Conservation (phyloP, 768 basidiomycete species). For the Strobilomyces echinocephalus region DNA sequence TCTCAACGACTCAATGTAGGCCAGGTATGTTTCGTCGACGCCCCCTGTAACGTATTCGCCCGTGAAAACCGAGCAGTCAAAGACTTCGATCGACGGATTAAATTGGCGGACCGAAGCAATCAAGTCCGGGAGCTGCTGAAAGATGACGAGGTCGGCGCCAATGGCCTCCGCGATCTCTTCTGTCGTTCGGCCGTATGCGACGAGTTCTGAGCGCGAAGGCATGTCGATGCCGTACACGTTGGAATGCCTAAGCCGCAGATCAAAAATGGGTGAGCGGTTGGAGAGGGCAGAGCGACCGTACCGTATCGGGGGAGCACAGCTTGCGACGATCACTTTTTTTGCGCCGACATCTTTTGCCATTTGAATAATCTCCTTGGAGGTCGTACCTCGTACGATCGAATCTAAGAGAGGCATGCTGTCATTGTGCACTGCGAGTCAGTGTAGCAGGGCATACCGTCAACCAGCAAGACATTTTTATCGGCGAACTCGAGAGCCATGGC, state of each 20-base stretch:
- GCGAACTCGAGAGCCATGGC: slow-evolving; percentile 98
- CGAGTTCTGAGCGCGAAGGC: slow-evolving; percentile 92
- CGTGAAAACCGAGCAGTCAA: slow-evolving; percentile 98
- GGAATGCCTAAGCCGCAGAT: slow-evolving; percentile 50
- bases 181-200: slow-evolving; percentile 73
- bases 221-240: slow-evolving; percentile 99
- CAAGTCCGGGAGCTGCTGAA: slow-evolving; percentile 88
- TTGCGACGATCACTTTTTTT: slow-evolving; percentile 91
- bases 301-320: slow-evolving; percentile 96
- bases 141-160: slow-evolving; percentile 94
- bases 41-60: slow-evolving; percentile 96
- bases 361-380: slow-evolving; percentile 96
- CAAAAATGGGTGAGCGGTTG: neutral
- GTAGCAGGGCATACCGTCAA: slow-evolving; percentile 65
- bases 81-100: slow-evolving; percentile 68
- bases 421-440: neutral
- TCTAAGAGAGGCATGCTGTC: slow-evolving; percentile 43
- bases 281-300: slow-evolving; percentile 26
- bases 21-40: slow-evolving; percentile 78
- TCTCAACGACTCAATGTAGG: slow-evolving; percentile 66
- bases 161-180: slow-evolving; percentile 74
- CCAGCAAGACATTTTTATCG: slow-evolving; percentile 87
- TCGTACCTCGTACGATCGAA: slow-evolving; percentile 97
- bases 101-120: slow-evolving; percentile 79
- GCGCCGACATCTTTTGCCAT: slow-evolving; percentile 99